A percentile compares a stretch with the other conserved stretches of the same genome.
These are phyloP conservation scores for Clarireedia sp. DNA, from an alignment of 2,329 filamentous ascomycete species.

Conservation along the genomic window DNA sequence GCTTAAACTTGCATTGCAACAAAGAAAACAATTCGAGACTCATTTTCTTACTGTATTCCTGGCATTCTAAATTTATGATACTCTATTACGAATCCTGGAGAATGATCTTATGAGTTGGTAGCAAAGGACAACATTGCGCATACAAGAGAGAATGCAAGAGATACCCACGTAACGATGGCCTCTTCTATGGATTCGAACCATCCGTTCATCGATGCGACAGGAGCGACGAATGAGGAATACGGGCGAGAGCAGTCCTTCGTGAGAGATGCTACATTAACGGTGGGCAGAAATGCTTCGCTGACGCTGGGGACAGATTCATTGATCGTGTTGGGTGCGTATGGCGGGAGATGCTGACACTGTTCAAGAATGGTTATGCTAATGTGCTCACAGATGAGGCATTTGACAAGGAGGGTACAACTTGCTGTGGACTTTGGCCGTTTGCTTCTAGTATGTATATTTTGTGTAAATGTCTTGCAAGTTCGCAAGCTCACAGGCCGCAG, in stretches of 20 bases:
- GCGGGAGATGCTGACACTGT: neutral
- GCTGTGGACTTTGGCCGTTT: slow-evolving; percentile 47
- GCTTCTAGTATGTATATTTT: slow-evolving; percentile 30
- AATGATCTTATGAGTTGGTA: neutral
- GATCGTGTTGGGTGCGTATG: slow-evolving; percentile 45
- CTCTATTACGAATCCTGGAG: too few species aligned
- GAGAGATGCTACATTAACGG: slow-evolving; percentile 39
- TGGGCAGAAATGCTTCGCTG: slow-evolving; percentile 51
- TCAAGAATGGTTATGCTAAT: neutral
- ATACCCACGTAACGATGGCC: neutral
- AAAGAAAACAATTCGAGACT: neutral
- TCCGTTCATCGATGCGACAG: slow-evolving; percentile 31
- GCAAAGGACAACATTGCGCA: neutral
- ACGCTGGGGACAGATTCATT: slow-evolving; percentile 53
- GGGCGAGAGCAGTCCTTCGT: slow-evolving; percentile 30
- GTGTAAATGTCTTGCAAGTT: neutral
- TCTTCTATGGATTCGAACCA: slow-evolving; percentile 16
- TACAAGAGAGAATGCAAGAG: slow-evolving; percentile 4
- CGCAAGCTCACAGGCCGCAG: slow-evolving; percentile 14
- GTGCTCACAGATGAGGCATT: slow-evolving; percentile 43
- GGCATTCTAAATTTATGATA: too few species aligned
- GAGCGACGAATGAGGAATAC: slow-evolving; percentile 26
- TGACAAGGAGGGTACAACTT: slow-evolving; percentile 39
- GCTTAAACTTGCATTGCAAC: neutral
- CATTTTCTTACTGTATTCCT: too few species aligned